phyloP scores from a whole-genome alignment of 192 early-diverging fungal genomes.

The Linnemannia exigua region DNA sequence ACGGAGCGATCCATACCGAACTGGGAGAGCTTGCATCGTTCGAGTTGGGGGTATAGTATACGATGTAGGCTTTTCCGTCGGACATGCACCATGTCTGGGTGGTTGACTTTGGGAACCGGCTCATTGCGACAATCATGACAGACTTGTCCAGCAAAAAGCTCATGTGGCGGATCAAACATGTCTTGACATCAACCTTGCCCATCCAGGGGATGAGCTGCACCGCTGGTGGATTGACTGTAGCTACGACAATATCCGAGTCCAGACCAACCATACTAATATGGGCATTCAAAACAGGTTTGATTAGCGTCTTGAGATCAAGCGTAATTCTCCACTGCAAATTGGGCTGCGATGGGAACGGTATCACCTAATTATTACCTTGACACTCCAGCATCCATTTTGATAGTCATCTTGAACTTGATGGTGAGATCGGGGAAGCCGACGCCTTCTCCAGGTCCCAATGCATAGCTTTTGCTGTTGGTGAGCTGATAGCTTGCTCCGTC shows the following conservation, averaged over 20 bases:
- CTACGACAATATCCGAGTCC: constrained; percentile 77
- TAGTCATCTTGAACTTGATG: constrained; percentile 78
- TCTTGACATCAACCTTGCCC: constrained; percentile 74
- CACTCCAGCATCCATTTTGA: constrained; percentile 83
- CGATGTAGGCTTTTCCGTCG: constrained; percentile 77
- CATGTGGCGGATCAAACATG: constrained; percentile 64
- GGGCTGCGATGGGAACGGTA: neutral
- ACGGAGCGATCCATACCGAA: constrained; percentile 23
- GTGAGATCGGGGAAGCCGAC: constrained; percentile 67
- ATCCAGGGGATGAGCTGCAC: constrained; percentile 82
- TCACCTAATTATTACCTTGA: constrained; percentile 64
- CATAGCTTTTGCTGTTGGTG: constrained; percentile 69
- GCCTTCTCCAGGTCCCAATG: constrained; percentile 78
- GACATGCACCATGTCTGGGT: constrained; percentile 57
- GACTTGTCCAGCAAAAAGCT: constrained; percentile 60
- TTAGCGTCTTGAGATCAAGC: neutral
- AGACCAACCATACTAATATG: constrained; percentile 72
- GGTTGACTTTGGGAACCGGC: constrained; percentile 50
- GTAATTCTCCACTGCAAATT: neutral
- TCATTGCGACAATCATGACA: constrained; percentile 48
- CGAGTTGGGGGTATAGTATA: constrained; percentile 57
- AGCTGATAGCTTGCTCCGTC: constrained; percentile 73
- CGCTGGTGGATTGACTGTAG: constrained; percentile 75
- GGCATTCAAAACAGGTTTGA: neutral
- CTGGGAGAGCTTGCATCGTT: constrained; percentile 37